phyloP scores from a whole-genome alignment of 2,329 filamentous ascomycete species.

The Truncatella angustata region DNA sequence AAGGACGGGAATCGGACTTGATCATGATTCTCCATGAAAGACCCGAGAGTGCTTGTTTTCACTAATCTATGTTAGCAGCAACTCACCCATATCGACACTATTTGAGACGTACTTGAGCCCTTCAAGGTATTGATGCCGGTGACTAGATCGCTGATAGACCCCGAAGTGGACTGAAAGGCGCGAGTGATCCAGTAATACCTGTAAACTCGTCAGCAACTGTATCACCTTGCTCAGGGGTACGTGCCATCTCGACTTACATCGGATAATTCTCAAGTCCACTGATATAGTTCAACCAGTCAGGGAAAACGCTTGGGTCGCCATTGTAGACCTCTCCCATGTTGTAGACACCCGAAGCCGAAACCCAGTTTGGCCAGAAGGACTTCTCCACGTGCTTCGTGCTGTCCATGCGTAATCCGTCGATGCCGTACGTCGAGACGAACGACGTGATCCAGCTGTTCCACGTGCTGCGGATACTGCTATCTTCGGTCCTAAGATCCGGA shows the following conservation, averaged over 20 bases:
- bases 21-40: slow-evolving; percentile 52
- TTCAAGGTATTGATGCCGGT: slow-evolving; percentile 27
- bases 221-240: background rate
- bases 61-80: background rate
- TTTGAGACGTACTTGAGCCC: slow-evolving; percentile 9
- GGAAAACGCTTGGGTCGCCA: slow-evolving; percentile 41
- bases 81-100: background rate
- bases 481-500: slow-evolving; percentile 44
- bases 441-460: slow-evolving; percentile 47
- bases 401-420: slow-evolving; percentile 50
- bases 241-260: slow-evolving; percentile 27
- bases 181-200: slow-evolving; percentile 40
- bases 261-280: slow-evolving; percentile 51
- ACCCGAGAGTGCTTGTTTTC: slow-evolving; percentile 36
- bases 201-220: background rate
- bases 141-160: slow-evolving; percentile 34
- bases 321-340: slow-evolving; percentile 49
- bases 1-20: slow-evolving; percentile 41
- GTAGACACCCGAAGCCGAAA: slow-evolving; percentile 44
- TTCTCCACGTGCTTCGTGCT: slow-evolving; percentile 48
- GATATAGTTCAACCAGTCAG: slow-evolving; percentile 45
- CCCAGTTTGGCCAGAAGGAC: slow-evolving; percentile 46
- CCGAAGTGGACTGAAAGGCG: slow-evolving; percentile 29
- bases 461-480: slow-evolving; percentile 36
- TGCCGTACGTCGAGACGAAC: slow-evolving; percentile 49